Conservation (phyloP, 192 early-diverging fungal genomes). For the Mortierella antarctica region DNA sequence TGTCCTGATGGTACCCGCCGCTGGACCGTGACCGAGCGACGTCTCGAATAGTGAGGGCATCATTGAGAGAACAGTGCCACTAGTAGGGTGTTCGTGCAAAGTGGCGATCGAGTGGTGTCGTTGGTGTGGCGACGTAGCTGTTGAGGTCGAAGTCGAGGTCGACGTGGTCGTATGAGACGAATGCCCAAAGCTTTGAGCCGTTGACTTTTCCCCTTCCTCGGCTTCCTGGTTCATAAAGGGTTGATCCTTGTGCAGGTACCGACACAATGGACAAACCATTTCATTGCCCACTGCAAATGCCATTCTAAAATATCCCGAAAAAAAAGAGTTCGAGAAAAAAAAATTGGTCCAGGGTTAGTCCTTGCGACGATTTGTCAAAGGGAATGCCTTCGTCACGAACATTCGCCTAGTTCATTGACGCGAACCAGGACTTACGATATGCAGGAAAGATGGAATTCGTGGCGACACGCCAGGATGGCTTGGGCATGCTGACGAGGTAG, state of each 20-base stretch:
- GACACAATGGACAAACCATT: constrained; percentile 49
- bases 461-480: constrained; percentile 39
- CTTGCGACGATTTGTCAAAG: neutral
- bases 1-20: constrained; percentile 26
- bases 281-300: constrained; percentile 49
- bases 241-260: constrained; percentile 46
- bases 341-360: too few species aligned
- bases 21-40: constrained; percentile 23
- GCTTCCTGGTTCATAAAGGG: constrained; percentile 42
- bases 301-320: constrained; percentile 23
- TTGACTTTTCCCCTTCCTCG: constrained; percentile 11
- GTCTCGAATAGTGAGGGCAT: constrained; percentile 50
- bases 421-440: constrained; percentile 32
- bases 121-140: too few species aligned
- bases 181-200: neutral
- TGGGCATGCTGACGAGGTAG: constrained; percentile 32
- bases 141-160: neutral
- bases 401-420: too few species aligned
- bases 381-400: neutral
- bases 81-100: constrained; percentile 40
- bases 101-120: neutral
- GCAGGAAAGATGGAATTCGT: constrained; percentile 50
- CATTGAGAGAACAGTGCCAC: constrained; percentile 44
- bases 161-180: neutral
- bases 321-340: neutral